These are phyloP conservation scores for Diplogelasinospora grovesii DNA, from an alignment of 495 filamentous ascomycete genomes.

Conservation along the genomic window DNA sequence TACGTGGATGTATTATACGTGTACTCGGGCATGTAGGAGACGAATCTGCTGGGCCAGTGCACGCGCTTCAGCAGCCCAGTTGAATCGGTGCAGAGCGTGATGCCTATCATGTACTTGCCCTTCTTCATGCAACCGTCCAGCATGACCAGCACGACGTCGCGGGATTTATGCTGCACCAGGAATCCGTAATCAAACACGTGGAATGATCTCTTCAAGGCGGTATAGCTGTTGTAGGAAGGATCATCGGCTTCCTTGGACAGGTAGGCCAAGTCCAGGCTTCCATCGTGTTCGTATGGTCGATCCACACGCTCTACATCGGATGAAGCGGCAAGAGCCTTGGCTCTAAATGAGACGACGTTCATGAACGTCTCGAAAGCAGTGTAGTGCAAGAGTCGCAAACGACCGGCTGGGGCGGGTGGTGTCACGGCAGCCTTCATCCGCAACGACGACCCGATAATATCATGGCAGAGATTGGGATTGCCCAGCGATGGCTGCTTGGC, in stretches of 20 bases:
- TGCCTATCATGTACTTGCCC: conserved; percentile 6
- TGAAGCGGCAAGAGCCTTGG: too few species aligned
- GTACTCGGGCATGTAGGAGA: conserved; percentile 1
- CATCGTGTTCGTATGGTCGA: too few species aligned
- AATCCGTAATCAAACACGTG: conserved; percentile 8
- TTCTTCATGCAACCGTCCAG: conserved; percentile 6
- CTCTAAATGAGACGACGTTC: too few species aligned
- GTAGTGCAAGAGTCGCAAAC: too few species aligned
- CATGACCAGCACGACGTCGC: conserved; percentile 2
- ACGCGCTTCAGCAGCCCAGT: conserved; percentile 6
- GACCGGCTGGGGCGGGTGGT: too few species aligned
- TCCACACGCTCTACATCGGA: too few species aligned
- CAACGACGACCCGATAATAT: conserved; percentile 8
- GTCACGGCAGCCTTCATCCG: conserved; percentile 5
- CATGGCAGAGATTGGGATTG: conserved; percentile 2
- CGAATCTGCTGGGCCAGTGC: conserved; percentile 7
- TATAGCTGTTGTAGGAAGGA: neutral
- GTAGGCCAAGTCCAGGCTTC: too few species aligned
- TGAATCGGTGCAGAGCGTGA: conserved; percentile 7
- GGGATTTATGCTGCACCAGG: conserved; percentile 4
- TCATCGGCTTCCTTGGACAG: neutral
- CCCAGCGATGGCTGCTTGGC: too few species aligned
- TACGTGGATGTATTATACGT: neutral
- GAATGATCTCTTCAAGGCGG: neutral
- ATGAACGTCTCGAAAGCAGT: too few species aligned